Evolutionary conservation across 1,139 yeast genomes (phyloP).

Genomic region (Nakaseomyces nivariensis): DNA sequence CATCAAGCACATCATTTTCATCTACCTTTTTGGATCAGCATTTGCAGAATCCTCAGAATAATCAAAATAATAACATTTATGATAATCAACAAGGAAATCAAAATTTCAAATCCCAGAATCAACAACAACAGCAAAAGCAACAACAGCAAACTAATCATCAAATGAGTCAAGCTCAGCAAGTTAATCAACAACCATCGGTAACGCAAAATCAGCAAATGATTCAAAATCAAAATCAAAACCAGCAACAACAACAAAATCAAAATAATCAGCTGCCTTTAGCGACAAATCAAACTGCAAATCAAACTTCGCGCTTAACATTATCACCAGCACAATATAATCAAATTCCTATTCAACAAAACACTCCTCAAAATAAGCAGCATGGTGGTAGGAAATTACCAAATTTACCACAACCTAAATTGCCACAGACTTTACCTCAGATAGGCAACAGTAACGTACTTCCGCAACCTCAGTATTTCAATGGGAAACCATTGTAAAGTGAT

Average conservation of each 20-base stretch:
- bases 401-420: constrained; percentile 1
- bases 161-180: neutral
- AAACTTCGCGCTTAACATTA: neutral
- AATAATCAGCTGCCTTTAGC: neutral
- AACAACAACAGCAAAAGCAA: neutral
- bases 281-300: neutral
- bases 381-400: constrained; percentile 1
- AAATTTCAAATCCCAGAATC: neutral
- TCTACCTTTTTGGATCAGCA: constrained; percentile 2
- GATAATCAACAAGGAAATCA: neutral
- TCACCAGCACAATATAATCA: neutral
- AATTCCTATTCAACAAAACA: neutral
- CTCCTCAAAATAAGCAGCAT: neutral
- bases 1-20: neutral
- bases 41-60: constrained; percentile 2
- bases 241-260: neutral
- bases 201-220: neutral
- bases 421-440: neutral
- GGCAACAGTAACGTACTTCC: constrained; percentile 1
- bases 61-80: neutral
- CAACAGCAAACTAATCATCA: neutral
- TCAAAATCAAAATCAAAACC: neutral
- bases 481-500: neutral
- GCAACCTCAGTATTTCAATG: constrained; percentile 2
- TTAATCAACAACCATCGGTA: neutral